Base-by-base conservation (phyloP, 164 flowering plant species). In the Saururus chinensis region DNA sequence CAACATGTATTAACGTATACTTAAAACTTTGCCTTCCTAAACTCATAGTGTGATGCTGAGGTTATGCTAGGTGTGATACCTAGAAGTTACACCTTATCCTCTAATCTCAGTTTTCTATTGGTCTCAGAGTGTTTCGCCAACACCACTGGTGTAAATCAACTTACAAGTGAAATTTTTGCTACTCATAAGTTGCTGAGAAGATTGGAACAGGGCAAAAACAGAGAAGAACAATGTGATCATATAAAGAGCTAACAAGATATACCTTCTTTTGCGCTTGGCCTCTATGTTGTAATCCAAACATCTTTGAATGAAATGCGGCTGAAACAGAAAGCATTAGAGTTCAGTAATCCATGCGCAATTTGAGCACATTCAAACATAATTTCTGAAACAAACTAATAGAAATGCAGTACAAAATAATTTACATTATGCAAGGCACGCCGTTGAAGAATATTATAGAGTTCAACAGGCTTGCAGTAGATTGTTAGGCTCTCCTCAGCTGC, bases 391-490 rank as follows among this genome's bases (percentile, higher is more conserved):
- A 1, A 45, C 14, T 45, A 17, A 8, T 12, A 3, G 2, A 10
- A 45, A 0, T 12, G 4, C 17, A 12, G 2, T 4, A 9, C 7
- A 45, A 45, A 45, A 45, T 12, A 45, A 17, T 68, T 70, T 74
- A 90, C 99, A 74, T 82, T 87, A 66, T 68, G 72, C 19, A 77
- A 53, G 45, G 95, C 84, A n/a, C 99, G 97, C 17, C 97, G 86
- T 61, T 88, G 92, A 64, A 93, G 84, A 76, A 90, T 93, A 80
- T 93, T 93, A 75, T 90, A 93, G 30, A 93, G 79, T 71, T 93
- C 99, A 26, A 93, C 96, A 67, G 99, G 97, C 74, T 86, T 90
- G 86, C 97, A 93, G 66, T 93, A 93, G 20, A 78, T 63, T 26
- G 96, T 79, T 19, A 93, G 81, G 66, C 92, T 81, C 75, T 85